Evolutionary conservation across 2,329 filamentous ascomycete species (phyloP).

Genomic region (Colletotrichum costaricense): DNA sequence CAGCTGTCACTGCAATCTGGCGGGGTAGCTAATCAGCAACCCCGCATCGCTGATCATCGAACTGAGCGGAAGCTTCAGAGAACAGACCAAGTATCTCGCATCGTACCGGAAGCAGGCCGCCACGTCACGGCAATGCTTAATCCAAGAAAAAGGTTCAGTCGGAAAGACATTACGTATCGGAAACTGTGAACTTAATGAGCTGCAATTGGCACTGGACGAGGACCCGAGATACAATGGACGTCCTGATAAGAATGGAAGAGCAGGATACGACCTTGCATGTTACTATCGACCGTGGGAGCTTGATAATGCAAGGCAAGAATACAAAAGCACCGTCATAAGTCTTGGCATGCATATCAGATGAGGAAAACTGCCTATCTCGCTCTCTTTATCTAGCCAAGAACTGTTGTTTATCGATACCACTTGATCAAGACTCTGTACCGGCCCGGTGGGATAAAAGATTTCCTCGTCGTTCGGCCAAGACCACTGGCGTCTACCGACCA

Average conservation of each 20-base stretch:
- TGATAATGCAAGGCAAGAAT: background rate
- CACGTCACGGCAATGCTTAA: background rate
- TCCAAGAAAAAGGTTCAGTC: background rate
- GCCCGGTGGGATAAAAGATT: background rate
- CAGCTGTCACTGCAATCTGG: background rate
- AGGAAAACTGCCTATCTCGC: background rate
- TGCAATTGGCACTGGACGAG: background rate
- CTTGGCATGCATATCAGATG: conserved; percentile 16
- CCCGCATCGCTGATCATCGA: background rate
- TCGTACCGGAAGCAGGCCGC: background rate
- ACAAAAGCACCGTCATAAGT: background rate
- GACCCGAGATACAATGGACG: background rate
- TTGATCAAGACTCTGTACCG: background rate
- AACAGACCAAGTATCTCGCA: background rate
- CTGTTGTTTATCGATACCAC: background rate
- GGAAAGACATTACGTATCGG: background rate
- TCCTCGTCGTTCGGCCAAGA: background rate
- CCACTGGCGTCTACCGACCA: background rate
- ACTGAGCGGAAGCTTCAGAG: background rate
- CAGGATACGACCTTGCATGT: background rate
- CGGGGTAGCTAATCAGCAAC: background rate
- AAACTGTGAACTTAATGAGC: background rate
- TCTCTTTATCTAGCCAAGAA: background rate
- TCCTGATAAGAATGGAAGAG: background rate
- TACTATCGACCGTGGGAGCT: background rate